These are phyloP conservation scores for Penicillium pulvis DNA, from an alignment of 495 filamentous ascomycete species.

Conservation along the genomic window DNA sequence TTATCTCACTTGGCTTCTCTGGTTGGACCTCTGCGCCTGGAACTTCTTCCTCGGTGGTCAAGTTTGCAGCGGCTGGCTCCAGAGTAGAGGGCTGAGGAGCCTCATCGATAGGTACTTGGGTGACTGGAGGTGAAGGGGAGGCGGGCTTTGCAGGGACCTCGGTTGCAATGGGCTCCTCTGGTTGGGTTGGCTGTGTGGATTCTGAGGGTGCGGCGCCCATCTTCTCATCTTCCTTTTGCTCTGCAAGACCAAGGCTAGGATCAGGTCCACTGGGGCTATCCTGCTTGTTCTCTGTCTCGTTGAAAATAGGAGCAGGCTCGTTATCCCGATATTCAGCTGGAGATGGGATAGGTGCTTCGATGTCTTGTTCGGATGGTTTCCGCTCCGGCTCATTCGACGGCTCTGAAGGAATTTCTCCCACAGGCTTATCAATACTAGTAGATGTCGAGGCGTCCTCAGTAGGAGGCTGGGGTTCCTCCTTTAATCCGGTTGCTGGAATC, in stretches of 20 bases:
- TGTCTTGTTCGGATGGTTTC: background rate
- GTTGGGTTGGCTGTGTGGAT: constrained; percentile 2
- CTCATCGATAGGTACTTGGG: background rate
- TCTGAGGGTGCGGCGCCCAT: constrained; percentile 13
- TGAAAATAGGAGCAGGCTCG: background rate
- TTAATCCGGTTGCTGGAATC: constrained; percentile 7
- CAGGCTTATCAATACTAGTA: constrained; percentile 8
- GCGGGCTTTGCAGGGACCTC: background rate
- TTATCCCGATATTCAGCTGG: background rate
- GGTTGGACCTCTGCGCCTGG: background rate
- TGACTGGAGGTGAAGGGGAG: background rate
- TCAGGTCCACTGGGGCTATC: background rate
- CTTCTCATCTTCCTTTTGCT: constrained; percentile 14
- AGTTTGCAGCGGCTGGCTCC: background rate
- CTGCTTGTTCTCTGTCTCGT: background rate
- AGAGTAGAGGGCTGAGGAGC: background rate
- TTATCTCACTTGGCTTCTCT: background rate
- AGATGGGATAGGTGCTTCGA: background rate
- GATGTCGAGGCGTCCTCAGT: constrained; percentile 4
- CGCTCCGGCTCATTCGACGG: background rate
- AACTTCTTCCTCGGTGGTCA: background rate
- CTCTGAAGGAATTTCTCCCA: constrained; percentile 6
- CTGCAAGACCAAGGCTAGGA: background rate
- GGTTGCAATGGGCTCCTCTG: background rate
- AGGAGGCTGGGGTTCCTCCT: constrained; percentile 3